Conservation (phyloP, 371 early-diverging fungal genomes). For the Nosema muscidifuracis region DNA sequence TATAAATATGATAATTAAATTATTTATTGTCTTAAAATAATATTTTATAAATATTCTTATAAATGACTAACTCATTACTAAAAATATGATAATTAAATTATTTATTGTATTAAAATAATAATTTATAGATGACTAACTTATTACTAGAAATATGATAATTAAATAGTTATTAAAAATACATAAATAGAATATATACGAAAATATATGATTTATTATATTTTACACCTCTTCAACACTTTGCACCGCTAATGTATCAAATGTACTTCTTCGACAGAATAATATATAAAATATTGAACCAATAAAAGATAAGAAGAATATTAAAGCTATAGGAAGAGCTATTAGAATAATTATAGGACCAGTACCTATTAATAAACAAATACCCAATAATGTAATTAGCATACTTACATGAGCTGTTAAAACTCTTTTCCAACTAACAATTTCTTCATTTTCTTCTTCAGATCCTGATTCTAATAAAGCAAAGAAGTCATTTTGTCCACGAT, state of each 20-base stretch:
- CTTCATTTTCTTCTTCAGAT: conserved; percentile 56
- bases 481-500: conserved; percentile 64
- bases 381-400: conserved; percentile 56
- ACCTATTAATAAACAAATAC: conserved; percentile 59
- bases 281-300: conserved; percentile 61
- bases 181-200: too few relatives aligned
- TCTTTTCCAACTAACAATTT: conserved; percentile 61
- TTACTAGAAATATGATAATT: too few relatives aligned
- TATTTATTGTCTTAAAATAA: too few relatives aligned
- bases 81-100: too few relatives aligned
- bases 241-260: conserved; percentile 63
- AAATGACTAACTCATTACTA: too few relatives aligned
- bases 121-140: too few relatives aligned
- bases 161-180: too few relatives aligned
- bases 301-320: conserved; percentile 62
- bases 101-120: too few relatives aligned
- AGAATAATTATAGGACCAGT: conserved; percentile 58
- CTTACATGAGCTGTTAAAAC: conserved; percentile 62
- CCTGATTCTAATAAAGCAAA: conserved; percentile 62
- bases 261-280: conserved; percentile 59
- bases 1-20: too few relatives aligned
- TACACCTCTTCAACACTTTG: conserved; percentile 61
- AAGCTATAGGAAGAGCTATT: conserved; percentile 58
- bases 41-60: too few relatives aligned
- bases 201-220: too few relatives aligned